Evolutionary conservation across 1,284 basidiomycete species (phyloP).

Genomic region (Ceratobasidium sp.): DNA sequence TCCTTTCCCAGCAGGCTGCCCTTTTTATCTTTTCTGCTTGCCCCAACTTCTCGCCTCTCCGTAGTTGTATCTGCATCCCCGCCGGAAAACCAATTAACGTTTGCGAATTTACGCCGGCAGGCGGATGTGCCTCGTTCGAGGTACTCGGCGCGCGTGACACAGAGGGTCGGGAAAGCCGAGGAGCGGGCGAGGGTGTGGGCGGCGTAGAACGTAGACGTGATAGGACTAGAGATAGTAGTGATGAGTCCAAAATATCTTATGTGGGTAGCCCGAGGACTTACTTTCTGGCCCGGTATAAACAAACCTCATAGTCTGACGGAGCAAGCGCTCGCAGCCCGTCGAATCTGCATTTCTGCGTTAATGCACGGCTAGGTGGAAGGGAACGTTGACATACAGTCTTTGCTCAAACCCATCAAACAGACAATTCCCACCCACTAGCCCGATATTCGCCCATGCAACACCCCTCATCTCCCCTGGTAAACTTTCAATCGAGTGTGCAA

Average conservation of each 20-base stretch:
- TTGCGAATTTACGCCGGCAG: constrained; percentile 73
- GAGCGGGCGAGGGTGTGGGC: constrained; percentile 72
- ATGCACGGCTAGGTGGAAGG: constrained; percentile 47
- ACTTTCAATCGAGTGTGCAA: constrained; percentile 79
- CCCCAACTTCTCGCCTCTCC: not conserved
- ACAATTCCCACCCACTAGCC: constrained; percentile 86
- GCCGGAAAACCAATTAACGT: constrained; percentile 11
- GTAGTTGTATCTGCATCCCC: not conserved
- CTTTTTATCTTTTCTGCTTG: constrained; percentile 9
- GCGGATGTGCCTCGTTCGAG: constrained; percentile 82
- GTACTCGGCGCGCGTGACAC: constrained; percentile 85
- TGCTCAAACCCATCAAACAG: constrained; percentile 80
- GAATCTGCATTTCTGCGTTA: constrained; percentile 55
- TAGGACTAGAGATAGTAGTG: constrained; percentile 65
- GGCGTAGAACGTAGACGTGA: constrained; percentile 77
- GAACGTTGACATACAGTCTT: constrained; percentile 71
- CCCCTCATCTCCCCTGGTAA: constrained; percentile 85
- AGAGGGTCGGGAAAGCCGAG: constrained; percentile 65
- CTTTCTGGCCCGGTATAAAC: constrained; percentile 79
- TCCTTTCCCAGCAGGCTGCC: not conserved
- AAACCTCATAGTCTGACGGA: constrained; percentile 80
- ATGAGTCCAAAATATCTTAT: constrained; percentile 26
- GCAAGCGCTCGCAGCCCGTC: constrained; percentile 81
- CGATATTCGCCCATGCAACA: constrained; percentile 95
- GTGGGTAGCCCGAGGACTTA: constrained; percentile 60